Evolutionary conservation across 148 eudicot genomes (phyloP).

Genomic region (Silene latifolia): DNA sequence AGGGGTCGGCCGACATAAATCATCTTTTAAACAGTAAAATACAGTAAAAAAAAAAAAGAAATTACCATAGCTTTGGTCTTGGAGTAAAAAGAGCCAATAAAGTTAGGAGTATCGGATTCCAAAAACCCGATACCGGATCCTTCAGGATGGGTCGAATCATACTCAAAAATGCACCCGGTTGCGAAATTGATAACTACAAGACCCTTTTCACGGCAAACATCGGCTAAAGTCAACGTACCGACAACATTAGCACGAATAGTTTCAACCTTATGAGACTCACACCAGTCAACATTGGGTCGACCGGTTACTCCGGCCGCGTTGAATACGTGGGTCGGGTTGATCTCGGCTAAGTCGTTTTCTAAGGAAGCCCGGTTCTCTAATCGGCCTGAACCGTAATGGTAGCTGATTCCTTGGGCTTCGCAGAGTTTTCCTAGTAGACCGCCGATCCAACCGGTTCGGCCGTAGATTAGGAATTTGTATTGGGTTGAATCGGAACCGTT

Average conservation of each 20-base stretch:
- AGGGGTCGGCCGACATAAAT: too few relatives aligned
- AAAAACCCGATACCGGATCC: slow-evolving; percentile 78
- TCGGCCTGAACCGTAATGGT: slow-evolving; percentile 62
- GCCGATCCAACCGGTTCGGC: slow-evolving; percentile 86
- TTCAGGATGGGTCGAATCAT: slow-evolving; percentile 51
- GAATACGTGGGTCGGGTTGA: slow-evolving; percentile 70
- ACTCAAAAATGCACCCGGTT: slow-evolving; percentile 85
- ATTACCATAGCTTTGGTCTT: slow-evolving; percentile 94
- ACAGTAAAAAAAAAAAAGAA: not conserved
- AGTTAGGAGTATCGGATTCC: slow-evolving; percentile 76
- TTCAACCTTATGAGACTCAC: slow-evolving; percentile 74
- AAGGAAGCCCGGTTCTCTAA: slow-evolving; percentile 55
- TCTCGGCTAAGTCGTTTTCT: slow-evolving; percentile 42
- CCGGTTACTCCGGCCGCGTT: slow-evolving; percentile 94
- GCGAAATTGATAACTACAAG: slow-evolving; percentile 62
- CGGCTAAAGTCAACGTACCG: slow-evolving; percentile 75
- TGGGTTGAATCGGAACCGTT: slow-evolving; percentile 38
- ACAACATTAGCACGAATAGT: slow-evolving; percentile 77
- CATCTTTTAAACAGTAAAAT: too few relatives aligned
- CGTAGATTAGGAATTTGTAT: slow-evolving; percentile 73
- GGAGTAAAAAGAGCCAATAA: slow-evolving; percentile 71
- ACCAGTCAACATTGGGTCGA: slow-evolving; percentile 88
- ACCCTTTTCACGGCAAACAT: slow-evolving; percentile 55
- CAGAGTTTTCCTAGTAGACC: slow-evolving; percentile 70
- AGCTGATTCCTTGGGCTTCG: slow-evolving; percentile 49